Evolutionary conservation across 345 rosid genomes (phyloP).

Genomic region (Eucalyptus guilfoylei): DNA sequence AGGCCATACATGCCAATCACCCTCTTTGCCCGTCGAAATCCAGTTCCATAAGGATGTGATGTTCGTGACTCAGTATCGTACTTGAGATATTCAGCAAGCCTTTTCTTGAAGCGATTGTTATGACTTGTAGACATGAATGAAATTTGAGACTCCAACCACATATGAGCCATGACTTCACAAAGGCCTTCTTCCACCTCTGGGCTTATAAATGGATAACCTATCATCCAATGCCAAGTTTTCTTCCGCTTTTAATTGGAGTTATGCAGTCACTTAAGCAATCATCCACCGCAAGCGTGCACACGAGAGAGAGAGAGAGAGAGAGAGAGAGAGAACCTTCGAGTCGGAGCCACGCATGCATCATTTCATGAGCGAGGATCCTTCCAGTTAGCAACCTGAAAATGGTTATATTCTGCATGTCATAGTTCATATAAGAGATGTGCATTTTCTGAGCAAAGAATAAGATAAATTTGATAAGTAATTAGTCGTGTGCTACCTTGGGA

Average conservation of each 20-base stretch:
- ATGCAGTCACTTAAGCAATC: neutral
- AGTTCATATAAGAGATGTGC: neutral
- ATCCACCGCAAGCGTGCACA: neutral
- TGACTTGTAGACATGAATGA: neutral
- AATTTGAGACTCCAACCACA: neutral
- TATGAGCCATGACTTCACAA: neutral
- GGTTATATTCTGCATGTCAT: neutral
- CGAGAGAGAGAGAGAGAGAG: neutral
- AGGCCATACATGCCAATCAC: neutral
- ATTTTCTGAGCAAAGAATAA: neutral
- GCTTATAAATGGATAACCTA: neutral
- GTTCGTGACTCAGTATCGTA: neutral
- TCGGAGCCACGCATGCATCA: constrained; percentile 1
- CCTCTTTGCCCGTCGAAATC: neutral
- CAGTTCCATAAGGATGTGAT: neutral
- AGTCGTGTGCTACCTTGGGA: neutral
- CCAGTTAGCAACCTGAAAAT: neutral
- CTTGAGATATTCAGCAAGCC: neutral
- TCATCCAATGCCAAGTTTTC: neutral
- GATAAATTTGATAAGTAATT: neutral
- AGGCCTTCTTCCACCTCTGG: neutral
- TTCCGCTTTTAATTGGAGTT: neutral
- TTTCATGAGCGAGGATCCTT: neutral
- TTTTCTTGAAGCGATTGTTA: neutral
- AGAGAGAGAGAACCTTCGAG: neutral